phyloP scores from a whole-genome alignment of 2,329 filamentous ascomycete species.

The Pseudogymnoascus pannorum region DNA sequence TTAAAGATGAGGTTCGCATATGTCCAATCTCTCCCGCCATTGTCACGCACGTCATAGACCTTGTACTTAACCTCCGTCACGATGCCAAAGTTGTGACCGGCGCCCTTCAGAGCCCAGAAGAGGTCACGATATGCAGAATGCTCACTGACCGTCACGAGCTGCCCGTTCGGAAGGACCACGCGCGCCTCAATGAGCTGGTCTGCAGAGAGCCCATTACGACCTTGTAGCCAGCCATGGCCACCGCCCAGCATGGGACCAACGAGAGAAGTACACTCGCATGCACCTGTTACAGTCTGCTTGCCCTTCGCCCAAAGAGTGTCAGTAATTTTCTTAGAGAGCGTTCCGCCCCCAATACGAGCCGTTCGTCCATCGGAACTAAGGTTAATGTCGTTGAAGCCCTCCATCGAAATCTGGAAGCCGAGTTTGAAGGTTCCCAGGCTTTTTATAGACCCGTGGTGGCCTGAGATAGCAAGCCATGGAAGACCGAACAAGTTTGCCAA shows the following conservation, averaged over 20 bases:
- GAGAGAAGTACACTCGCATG: slow-evolving; percentile 32
- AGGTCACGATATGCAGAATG: slow-evolving; percentile 37
- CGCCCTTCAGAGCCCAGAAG: slow-evolving; percentile 36
- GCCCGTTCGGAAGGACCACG: slow-evolving; percentile 41
- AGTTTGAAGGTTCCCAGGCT: too few species aligned
- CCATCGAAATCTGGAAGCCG: neutral
- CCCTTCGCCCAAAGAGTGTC: slow-evolving; percentile 19
- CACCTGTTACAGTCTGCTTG: slow-evolving; percentile 21
- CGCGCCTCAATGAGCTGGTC: slow-evolving; percentile 32
- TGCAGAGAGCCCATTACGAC: slow-evolving; percentile 42
- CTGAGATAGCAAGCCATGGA: too few species aligned
- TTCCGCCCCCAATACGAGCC: slow-evolving; percentile 26
- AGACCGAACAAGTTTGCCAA: too few species aligned
- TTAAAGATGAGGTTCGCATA: slow-evolving; percentile 21
- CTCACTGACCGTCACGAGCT: slow-evolving; percentile 37
- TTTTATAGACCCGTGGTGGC: too few species aligned
- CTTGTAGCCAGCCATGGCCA: slow-evolving; percentile 46
- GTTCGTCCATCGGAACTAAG: slow-evolving; percentile 21
- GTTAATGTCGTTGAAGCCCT: slow-evolving; percentile 21
- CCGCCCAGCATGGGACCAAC: slow-evolving; percentile 22
- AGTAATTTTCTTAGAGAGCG: slow-evolving; percentile 22
- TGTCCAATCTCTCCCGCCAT: neutral
- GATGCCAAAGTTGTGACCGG: slow-evolving; percentile 36
- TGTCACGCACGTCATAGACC: slow-evolving; percentile 12
- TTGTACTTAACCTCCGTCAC: slow-evolving; percentile 33